A percentile compares a stretch with the other conserved stretches of the same genome.
Conservation (phyloP, 2,329 filamentous ascomycete species). For the Periglandula ipomoeae region DNA sequence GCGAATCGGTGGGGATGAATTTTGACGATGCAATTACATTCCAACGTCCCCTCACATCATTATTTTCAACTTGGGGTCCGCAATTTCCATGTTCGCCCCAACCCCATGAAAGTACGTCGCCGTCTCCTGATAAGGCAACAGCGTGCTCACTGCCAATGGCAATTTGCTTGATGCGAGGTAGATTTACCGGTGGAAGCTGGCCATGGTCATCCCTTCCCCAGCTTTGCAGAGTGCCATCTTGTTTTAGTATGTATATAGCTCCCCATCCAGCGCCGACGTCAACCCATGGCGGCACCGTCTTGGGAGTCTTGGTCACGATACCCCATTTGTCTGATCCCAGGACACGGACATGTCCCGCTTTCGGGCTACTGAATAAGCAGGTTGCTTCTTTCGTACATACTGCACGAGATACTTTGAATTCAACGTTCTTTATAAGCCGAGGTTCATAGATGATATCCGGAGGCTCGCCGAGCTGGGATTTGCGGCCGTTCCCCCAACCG, state of each 20-base stretch:
- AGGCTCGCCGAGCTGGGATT: conserved; percentile 68
- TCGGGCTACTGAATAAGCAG: conserved; percentile 51
- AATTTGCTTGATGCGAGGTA: conserved; percentile 54
- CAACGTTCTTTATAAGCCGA: conserved; percentile 45
- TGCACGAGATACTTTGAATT: conserved; percentile 56
- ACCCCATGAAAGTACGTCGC: conserved; percentile 74
- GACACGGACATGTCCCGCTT: conserved; percentile 51
- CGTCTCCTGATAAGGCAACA: conserved; percentile 57
- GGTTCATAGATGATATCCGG: conserved; percentile 48
- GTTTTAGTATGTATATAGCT: conserved; percentile 60
- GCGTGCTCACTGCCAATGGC: conserved; percentile 85
- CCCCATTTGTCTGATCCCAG: conserved; percentile 70
- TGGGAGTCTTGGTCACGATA: conserved; percentile 49
- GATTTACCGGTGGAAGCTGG: conserved; percentile 56
- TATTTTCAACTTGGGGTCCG: conserved; percentile 55
- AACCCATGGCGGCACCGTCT: conserved; percentile 46
- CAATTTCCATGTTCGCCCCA: conserved; percentile 99
- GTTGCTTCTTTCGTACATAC: conserved; percentile 84
- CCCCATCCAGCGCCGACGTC: conserved; percentile 76
- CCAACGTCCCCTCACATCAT: conserved; percentile 60
- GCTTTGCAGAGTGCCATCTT: conserved; percentile 50
- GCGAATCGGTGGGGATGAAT: conserved; percentile 39
- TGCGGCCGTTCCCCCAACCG: conserved; percentile 82
- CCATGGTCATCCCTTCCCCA: conserved; percentile 86
- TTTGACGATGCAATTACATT: conserved; percentile 55